phyloP scores from a whole-genome alignment of 352 stramenopile species.

The Phytopythium aichiense region DNA sequence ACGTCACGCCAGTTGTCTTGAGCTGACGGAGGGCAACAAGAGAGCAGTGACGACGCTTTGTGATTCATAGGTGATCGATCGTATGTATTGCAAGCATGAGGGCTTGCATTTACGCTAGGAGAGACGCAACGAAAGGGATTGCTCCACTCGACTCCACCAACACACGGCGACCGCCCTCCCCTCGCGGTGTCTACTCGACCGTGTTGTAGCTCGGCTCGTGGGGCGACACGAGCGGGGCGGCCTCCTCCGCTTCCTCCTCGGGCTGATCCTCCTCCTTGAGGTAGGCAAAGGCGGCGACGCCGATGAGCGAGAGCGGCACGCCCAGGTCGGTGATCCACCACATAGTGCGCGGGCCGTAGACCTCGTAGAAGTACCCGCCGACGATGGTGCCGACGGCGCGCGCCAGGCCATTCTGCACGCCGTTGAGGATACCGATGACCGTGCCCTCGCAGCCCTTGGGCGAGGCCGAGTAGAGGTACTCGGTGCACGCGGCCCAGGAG shows the following conservation, averaged over 20 bases:
- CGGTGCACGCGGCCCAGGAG: slow-evolving; percentile 65
- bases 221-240: background rate
- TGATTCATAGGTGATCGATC: background rate
- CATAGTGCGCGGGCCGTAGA: slow-evolving; percentile 59
- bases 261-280: slow-evolving; percentile 45
- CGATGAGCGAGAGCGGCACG: slow-evolving; percentile 57
- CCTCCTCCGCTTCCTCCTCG: slow-evolving; percentile 13
- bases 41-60: background rate
- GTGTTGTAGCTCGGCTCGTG: slow-evolving; percentile 1
- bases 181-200: background rate
- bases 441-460: slow-evolving; percentile 63
- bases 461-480: slow-evolving; percentile 70
- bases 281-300: slow-evolving; percentile 49
- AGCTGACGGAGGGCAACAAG: background rate
- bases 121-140: background rate
- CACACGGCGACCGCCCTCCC: background rate
- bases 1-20: background rate
- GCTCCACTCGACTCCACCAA: background rate
- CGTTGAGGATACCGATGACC: slow-evolving; percentile 76
- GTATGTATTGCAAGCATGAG: background rate
- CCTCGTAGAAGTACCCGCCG: slow-evolving; percentile 73
- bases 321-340: slow-evolving; percentile 65
- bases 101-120: background rate
- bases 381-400: slow-evolving; percentile 65
- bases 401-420: slow-evolving; percentile 67